Conservation (phyloP, 208 protist species). For the Leishmania mexicana region DNA sequence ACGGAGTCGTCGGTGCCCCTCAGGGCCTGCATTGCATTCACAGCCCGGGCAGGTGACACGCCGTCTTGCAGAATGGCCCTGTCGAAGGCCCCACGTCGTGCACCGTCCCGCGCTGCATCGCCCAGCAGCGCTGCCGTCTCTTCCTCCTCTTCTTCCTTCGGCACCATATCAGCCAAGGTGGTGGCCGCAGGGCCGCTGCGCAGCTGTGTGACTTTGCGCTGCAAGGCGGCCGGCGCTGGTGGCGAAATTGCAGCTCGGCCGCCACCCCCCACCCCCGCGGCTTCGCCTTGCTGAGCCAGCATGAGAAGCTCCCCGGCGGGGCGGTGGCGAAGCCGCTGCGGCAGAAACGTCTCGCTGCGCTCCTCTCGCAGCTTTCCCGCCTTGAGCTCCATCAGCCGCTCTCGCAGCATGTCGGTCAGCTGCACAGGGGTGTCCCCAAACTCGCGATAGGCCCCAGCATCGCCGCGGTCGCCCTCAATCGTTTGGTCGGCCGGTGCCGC, state of each 20-base stretch:
- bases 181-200: neutral
- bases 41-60: constrained; percentile 7
- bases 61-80: constrained; percentile 31
- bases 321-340: constrained; percentile 49
- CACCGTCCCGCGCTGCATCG: neutral
- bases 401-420: constrained; percentile 89
- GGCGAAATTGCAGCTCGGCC: neutral
- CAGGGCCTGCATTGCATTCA: constrained; percentile 16
- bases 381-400: constrained; percentile 90
- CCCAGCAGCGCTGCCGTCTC: neutral
- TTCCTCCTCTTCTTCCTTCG: constrained; percentile 8
- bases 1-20: constrained; percentile 21
- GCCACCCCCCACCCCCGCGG: neutral
- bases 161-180: constrained; percentile 51
- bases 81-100: neutral
- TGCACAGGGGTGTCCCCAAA: constrained; percentile 87
- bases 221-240: neutral
- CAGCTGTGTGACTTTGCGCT: neutral
- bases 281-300: constrained; percentile 16
- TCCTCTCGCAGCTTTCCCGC: constrained; percentile 73
- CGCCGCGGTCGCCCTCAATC: constrained; percentile 51
- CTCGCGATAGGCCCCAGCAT: constrained; percentile 23
- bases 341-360: constrained; percentile 77
- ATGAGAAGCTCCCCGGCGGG: constrained; percentile 36
- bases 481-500: constrained; percentile 72